Evolutionary conservation across 768 basidiomycete species (phyloP), one percentile per base, ranked within the genome.

Genomic region (Mycena indigotica): DNA sequence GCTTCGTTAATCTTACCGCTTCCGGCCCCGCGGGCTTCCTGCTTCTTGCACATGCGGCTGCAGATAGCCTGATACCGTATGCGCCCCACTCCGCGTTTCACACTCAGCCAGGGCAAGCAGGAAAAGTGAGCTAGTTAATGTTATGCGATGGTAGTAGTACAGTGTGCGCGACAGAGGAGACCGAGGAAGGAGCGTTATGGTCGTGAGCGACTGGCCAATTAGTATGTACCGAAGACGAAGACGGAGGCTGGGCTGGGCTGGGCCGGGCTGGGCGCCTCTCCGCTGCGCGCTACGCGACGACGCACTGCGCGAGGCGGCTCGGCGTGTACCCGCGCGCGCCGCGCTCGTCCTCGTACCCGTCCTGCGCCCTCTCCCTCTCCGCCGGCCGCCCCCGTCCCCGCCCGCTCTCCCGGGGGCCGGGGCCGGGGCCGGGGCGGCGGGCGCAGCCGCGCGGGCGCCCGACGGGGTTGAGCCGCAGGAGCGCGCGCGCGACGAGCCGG

Each of bases 401-500:
- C n/a, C 52, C 52, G 38, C 24, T 35, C 32, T 40, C 52, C 15
- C 15, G 41, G 13, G 12, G 8, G 8, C 23, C 5, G 26, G 28
- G 16, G 41, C 41, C 15, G n/a, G 15, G 41, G 46, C 6, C 25
- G 23, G 4, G 41, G 13, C 35, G 24, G 23, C 24, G n/a, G 38
- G 52, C 30, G 23, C 30, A 40, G 24, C n/a, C 4, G 19, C 52
- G 52, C 5, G 30, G 52, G 4, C 38, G 32, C 21, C 52, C 52
- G 52, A 53, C 52, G 13, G 52, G 35, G 52, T 53, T 32, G 52
- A 53, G 38, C 35, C 52, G 52, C 4, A 38, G 30, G 23, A 53
- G 38, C 4, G 52, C 19, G 30, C 38, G 30, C 30, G 52, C 52
- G 32, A 53, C 30, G 35, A 53, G 38, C 21, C 52, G 52, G 17